A percentile compares a stretch with the other conserved stretches of the same genome.
Evolutionary conservation across 2,329 filamentous ascomycete species (phyloP).

Genomic region (Pestalotiopsis sp.): DNA sequence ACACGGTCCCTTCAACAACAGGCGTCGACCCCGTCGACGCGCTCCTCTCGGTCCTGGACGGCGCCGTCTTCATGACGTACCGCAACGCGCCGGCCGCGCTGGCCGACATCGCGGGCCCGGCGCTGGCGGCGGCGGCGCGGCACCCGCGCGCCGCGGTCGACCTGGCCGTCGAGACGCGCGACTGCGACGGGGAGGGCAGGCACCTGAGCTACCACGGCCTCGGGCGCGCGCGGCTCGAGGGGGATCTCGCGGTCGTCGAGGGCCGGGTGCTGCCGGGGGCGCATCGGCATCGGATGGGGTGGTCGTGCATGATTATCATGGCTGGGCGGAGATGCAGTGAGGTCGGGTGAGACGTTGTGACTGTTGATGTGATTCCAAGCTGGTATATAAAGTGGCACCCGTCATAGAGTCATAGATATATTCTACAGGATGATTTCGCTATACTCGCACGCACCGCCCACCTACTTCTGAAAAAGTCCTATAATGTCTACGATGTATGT

Average conservation of each 20-base stretch:
- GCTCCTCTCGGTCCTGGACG: background rate
- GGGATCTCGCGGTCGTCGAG: background rate
- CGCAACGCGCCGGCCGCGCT: background rate
- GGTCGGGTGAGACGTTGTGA: background rate
- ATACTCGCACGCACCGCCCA: too few species aligned
- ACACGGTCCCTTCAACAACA: background rate
- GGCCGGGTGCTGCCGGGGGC: background rate
- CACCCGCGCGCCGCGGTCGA: background rate
- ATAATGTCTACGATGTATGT: too few species aligned
- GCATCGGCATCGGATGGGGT: background rate
- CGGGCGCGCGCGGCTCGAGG: background rate
- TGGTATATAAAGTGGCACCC: too few species aligned
- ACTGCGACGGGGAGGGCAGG: background rate
- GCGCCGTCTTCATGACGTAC: conserved; percentile 7
- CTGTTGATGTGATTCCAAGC: too few species aligned
- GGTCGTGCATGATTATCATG: background rate
- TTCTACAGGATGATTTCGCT: too few species aligned
- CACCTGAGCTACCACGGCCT: background rate
- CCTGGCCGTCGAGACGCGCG: background rate
- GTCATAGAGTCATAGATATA: too few species aligned
- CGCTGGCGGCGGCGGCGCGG: background rate
- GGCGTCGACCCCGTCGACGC: background rate
- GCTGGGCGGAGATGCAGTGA: background rate
- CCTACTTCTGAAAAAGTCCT: too few species aligned
- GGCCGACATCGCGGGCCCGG: background rate